phyloP scores from a whole-genome alignment of 345 rosid species.

The Gossypium ekmanianum region DNA sequence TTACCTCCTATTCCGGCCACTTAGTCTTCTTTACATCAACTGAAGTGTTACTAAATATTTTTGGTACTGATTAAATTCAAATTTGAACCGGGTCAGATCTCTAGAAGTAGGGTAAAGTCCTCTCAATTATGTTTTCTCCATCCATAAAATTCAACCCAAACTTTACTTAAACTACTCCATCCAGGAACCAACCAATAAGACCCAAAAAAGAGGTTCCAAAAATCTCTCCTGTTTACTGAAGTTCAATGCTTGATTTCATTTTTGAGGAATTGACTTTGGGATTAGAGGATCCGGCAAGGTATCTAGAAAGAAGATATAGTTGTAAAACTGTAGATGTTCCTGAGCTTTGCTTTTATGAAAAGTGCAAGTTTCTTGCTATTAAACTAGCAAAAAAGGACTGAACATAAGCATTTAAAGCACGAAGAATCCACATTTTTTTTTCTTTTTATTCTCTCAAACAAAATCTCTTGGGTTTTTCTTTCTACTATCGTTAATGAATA shows the following conservation, averaged over 20 bases:
- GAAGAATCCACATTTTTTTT: neutral
- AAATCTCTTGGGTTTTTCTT: neutral
- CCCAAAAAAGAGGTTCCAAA: neutral
- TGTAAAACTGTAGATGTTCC: neutral
- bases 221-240: neutral
- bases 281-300: neutral
- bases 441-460: neutral
- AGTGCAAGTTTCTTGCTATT: constrained; percentile 5
- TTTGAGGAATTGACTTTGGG: neutral
- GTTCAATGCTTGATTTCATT: neutral
- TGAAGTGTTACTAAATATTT: neutral
- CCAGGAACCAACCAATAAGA: neutral
- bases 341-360: neutral
- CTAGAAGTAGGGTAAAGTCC: no score
- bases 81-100: no score
- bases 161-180: no score
- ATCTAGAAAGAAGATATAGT: neutral
- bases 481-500: neutral
- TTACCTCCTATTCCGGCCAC: no score
- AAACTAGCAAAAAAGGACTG: neutral
- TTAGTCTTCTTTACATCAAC: no score
- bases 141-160: no score
- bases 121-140: no score
- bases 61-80: neutral
- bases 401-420: neutral